Evolutionary conservation across 306 rosid genomes (phyloP).

Genomic region (Sicyos baderoa): DNA sequence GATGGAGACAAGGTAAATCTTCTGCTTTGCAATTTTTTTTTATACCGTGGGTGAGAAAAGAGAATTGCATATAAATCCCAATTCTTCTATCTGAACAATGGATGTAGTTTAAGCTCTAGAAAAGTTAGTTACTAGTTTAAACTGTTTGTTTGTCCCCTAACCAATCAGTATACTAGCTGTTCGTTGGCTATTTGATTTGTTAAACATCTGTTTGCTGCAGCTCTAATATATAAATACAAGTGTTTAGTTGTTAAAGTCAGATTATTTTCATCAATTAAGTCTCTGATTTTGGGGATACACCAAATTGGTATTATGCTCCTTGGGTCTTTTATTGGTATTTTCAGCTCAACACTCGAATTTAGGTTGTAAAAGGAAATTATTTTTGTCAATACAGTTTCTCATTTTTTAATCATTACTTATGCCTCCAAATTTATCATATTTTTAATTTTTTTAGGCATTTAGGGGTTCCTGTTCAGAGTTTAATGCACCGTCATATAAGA

Average conservation of each 20-base stretch:
- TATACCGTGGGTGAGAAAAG: not conserved
- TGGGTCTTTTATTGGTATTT: not conserved
- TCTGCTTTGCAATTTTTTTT: not conserved
- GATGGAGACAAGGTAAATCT: constrained; percentile 82
- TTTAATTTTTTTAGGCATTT: not conserved
- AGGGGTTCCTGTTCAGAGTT: not conserved
- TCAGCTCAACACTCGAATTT: not conserved
- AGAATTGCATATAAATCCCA: not conserved
- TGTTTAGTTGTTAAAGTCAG: not conserved
- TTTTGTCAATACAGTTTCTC: not conserved
- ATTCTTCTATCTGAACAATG: not conserved
- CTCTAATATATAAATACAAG: not conserved
- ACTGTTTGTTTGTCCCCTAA: not conserved
- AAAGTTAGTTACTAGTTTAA: not conserved
- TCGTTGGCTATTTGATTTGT: not conserved
- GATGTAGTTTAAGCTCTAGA: not conserved
- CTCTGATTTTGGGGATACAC: not conserved
- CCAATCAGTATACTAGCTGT: not conserved
- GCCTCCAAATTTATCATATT: not conserved
- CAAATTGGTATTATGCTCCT: not conserved
- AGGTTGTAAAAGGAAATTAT: not conserved
- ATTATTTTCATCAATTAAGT: not conserved
- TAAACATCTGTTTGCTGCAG: not conserved
- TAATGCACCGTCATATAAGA: not conserved
- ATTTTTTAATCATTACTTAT: not conserved